Conservation (phyloP, 2,329 filamentous ascomycete genomes). For the Fusarium graminum region DNA sequence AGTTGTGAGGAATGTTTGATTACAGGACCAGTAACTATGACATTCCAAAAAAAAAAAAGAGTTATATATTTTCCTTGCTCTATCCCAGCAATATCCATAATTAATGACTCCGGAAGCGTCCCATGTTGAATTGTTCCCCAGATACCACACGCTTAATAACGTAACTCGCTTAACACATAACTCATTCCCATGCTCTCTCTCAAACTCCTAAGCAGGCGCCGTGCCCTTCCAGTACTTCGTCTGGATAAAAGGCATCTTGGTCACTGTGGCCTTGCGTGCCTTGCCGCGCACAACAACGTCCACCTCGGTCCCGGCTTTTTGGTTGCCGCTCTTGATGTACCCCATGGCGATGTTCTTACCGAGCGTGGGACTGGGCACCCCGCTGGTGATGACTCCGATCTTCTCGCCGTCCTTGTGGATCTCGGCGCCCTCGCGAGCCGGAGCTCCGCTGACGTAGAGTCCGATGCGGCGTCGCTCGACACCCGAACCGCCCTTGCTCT, state of each 20-base stretch:
- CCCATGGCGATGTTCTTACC: constrained; percentile 97
- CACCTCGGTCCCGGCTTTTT: constrained; percentile 87
- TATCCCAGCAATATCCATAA: constrained; percentile 10
- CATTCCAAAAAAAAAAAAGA: constrained; percentile 10
- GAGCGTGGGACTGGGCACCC: constrained; percentile 87
- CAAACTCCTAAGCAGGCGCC: constrained; percentile 26
- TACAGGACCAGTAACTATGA: not conserved
- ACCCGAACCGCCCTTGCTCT: constrained; percentile 77
- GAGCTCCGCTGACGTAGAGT: constrained; percentile 84
- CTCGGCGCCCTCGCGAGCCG: constrained; percentile 88
- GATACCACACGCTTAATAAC: constrained; percentile 27
- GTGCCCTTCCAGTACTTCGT: constrained; percentile 74
- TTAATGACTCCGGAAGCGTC: constrained; percentile 28
- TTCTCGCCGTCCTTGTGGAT: constrained; percentile 76
- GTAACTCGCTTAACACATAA: constrained; percentile 33
- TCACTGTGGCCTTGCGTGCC: constrained; percentile 78
- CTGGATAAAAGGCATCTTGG: constrained; percentile 90
- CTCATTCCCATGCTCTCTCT: constrained; percentile 3
- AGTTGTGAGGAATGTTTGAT: not conserved
- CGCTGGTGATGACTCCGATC: constrained; percentile 87
- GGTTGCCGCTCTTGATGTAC: constrained; percentile 83
- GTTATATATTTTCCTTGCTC: constrained; percentile 19
- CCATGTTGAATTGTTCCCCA: constrained; percentile 37
- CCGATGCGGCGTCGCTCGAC: constrained; percentile 82
- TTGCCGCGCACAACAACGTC: constrained; percentile 82